A percentile compares a stretch with the other conserved stretches of the same genome.
Evolutionary conservation across 371 early-diverging fungal species (phyloP).

Genomic region (Caulochytrium protostelioides): DNA sequence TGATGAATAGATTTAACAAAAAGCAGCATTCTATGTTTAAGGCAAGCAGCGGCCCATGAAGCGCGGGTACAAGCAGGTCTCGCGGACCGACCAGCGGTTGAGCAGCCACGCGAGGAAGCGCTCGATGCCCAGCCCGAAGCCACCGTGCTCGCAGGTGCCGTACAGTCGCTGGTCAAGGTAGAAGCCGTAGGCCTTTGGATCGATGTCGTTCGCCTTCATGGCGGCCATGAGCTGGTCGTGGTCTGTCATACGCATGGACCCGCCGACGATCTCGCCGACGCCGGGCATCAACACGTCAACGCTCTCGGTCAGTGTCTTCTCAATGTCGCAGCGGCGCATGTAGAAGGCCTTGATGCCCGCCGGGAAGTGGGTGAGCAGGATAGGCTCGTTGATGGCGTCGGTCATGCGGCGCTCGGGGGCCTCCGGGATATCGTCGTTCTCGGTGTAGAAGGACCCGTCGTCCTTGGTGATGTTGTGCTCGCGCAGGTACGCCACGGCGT

Average conservation of each 20-base stretch:
- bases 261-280: constrained; percentile 99
- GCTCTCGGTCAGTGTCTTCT: constrained; percentile 76
- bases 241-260: constrained; percentile 94
- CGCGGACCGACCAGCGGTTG: constrained; percentile 80
- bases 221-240: constrained; percentile 75
- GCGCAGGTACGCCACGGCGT: constrained; percentile 91
- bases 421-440: constrained; percentile 88
- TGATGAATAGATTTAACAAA: background rate
- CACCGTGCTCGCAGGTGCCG: constrained; percentile 95
- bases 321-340: constrained; percentile 79
- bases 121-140: constrained; percentile 98
- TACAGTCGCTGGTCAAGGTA: constrained; percentile 91
- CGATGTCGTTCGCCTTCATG: constrained; percentile 89
- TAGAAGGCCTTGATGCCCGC: constrained; percentile 99
- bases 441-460: constrained; percentile 38
- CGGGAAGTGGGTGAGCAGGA: constrained; percentile 94
- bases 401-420: constrained; percentile 96
- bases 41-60: constrained; percentile 76
- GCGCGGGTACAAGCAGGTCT: constrained; percentile 90
- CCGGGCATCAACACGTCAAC: constrained; percentile 98
- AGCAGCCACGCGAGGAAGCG: constrained; percentile 96
- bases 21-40: constrained; percentile 30
- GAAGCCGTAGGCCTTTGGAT: constrained; percentile 96
- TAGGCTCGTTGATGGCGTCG: constrained; percentile 84
- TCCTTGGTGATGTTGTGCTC: constrained; percentile 62